Percentiles rank a stretch among this genome's conserved stretches.
Conservation (phyloP, 495 filamentous ascomycete species). For the Lasiosphaeria ovina region DNA sequence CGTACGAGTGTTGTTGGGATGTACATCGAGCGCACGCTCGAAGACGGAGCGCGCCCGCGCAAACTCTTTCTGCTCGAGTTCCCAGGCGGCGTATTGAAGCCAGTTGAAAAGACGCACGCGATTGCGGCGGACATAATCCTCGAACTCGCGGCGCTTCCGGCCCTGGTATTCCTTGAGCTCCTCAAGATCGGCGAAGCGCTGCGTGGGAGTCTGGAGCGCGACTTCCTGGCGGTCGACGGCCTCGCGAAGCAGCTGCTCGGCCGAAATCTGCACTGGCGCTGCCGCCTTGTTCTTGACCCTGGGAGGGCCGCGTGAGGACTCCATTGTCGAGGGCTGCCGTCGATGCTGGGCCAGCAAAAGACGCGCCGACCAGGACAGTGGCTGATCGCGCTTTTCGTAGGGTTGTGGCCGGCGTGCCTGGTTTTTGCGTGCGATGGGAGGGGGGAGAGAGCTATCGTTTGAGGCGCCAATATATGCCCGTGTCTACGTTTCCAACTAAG, state of each 20-base stretch:
- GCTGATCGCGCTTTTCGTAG: not conserved
- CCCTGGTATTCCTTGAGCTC: conserved; percentile 98
- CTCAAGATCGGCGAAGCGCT: conserved; percentile 93
- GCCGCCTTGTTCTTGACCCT: conserved; percentile 97
- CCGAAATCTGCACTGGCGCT: conserved; percentile 83
- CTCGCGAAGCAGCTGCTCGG: conserved; percentile 95
- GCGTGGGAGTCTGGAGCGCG: conserved; percentile 82
- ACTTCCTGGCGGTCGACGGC: conserved; percentile 96
- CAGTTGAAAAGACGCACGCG: conserved; percentile 97
- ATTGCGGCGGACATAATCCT: conserved; percentile 96
- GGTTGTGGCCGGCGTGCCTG: too few relatives aligned
- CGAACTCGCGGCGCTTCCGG: conserved; percentile 92
- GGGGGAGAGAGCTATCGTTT: too few relatives aligned
- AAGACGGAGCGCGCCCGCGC: conserved; percentile 94
- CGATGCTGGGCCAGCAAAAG: not conserved
- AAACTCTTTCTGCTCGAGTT: conserved; percentile 97
- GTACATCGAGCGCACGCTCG: conserved; percentile 91
- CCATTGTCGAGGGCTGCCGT: conserved; percentile 57
- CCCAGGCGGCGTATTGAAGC: conserved; percentile 97
- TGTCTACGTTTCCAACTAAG: too few relatives aligned
- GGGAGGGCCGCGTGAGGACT: conserved; percentile 88
- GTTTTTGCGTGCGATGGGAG: not conserved
- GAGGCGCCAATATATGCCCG: too few relatives aligned
- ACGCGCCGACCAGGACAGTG: not conserved
- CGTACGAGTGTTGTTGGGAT: conserved; percentile 75